Conservation (phyloP, 2,329 filamentous ascomycete species). For the Domatiomyces globalis region DNA sequence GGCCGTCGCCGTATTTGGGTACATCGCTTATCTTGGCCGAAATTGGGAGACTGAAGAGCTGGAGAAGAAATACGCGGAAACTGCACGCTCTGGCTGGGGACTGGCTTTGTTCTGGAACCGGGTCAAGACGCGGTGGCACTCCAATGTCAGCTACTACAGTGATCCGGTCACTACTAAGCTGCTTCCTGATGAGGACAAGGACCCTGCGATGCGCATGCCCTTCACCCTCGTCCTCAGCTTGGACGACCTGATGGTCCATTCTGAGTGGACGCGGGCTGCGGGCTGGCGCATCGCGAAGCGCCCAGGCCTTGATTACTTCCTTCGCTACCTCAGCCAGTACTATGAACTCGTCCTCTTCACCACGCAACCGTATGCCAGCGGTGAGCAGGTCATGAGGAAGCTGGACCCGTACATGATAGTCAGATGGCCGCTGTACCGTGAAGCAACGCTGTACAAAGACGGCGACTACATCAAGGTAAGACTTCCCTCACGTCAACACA, state of each 20-base stretch:
- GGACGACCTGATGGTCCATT: conserved; percentile 88
- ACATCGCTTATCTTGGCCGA: conserved; percentile 63
- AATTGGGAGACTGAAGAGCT: conserved; percentile 73
- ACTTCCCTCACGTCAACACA: conserved; percentile 1
- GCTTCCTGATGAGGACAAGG: conserved; percentile 50
- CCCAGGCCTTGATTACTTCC: conserved; percentile 90
- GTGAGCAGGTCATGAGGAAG: conserved; percentile 79
- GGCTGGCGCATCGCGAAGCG: conserved; percentile 93
- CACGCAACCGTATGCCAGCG: conserved; percentile 66
- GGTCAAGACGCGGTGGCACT: conserved; percentile 56
- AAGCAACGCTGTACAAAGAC: conserved; percentile 93
- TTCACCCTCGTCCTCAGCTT: conserved; percentile 87
- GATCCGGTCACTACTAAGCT: conserved; percentile 92
- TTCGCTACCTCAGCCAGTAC: conserved; percentile 93
- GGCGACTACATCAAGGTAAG: conserved; percentile 89
- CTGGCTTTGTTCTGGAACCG: conserved; percentile 65
- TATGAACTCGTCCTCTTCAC: conserved; percentile 97
- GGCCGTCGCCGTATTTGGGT: conserved; percentile 41
- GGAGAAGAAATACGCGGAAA: conserved; percentile 49
- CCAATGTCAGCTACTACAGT: conserved; percentile 81
- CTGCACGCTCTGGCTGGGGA: conserved; percentile 64
- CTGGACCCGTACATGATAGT: conserved; percentile 91
- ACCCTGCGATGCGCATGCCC: conserved; percentile 66
- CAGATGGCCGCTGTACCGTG: conserved; percentile 85
- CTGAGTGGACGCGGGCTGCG: conserved; percentile 84